Base-by-base conservation (phyloP, 2,329 filamentous ascomycete species). In the Fonsecaea nubica region DNA sequence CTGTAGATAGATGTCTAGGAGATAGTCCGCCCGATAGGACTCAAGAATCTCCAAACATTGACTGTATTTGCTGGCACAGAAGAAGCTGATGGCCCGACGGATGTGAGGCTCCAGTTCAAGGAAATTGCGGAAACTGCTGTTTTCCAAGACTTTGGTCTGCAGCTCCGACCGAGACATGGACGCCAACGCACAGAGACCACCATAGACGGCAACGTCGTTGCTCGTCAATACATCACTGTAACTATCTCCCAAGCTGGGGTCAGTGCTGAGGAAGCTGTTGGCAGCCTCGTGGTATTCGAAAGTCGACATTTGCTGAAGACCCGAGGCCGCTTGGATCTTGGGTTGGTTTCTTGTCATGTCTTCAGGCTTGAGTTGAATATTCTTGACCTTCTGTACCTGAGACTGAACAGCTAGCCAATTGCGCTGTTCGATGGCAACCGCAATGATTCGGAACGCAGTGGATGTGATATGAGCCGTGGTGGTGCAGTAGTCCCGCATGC, bases 61-160 rank as follows among this genome's bases (percentile, higher is more conserved):
- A 9, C 91, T 90, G 78, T 97, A 99, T 73, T 96, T 92, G 67
- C 92, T 92, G 72, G 91, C 92, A 73, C 94, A 92, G 80, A 97
- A 99, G 76, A 92, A 89, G 7, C 87, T 87, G 72, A 99, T 91
- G 12, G 95, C 94, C 65, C 93, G 93, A 70, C 95, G 91, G 69
- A 99, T 91, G 74, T 98, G 94, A 3, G 94, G 93, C 78, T 98
- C 95, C 0, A 96, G 85, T 77, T 98, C 95, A 13, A 99, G 86
- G 76, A 95, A 97, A 54, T 86, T 88, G 60, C 95, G 90, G 81
- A 99, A 99, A 10, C 85, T 83, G 38, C 82, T 82, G 75, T 92
- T 96, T 42, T 95, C 92, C 0, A 99, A 86, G 2, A 98, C 92
- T 6, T 84, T 83, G 5, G 80, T 81, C 76, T 95, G 90, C 25